Percentiles rank a stretch among this genome's conserved stretches.
phyloP scores from a whole-genome alignment of 345 rosid species.

The Murraya paniculata region DNA sequence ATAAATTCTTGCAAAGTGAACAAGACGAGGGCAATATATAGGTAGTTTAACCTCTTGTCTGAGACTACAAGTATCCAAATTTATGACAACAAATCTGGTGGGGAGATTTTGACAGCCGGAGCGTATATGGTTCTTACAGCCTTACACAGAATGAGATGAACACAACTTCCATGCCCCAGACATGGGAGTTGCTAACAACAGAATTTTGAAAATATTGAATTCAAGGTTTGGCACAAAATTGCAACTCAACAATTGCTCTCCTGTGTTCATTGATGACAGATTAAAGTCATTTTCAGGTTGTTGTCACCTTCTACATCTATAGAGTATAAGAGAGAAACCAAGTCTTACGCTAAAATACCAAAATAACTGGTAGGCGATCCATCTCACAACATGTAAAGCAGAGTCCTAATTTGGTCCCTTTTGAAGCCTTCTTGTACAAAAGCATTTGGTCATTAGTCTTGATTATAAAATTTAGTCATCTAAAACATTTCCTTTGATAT shows the following conservation, averaged over 20 bases:
- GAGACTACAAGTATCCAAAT: not conserved
- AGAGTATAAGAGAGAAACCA: not conserved
- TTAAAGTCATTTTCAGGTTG: constrained; percentile 9
- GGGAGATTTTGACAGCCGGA: not conserved
- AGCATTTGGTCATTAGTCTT: not conserved
- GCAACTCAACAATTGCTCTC: not conserved
- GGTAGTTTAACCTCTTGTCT: not conserved
- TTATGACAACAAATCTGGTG: not conserved
- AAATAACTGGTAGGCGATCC: not conserved
- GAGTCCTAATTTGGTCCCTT: not conserved
- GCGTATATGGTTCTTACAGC: not conserved
- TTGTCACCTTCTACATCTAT: not conserved
- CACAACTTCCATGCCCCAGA: not conserved
- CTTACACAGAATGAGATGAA: not conserved
- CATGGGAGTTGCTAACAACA: not conserved
- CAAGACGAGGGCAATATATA: not conserved
- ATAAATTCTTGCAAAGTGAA: not conserved
- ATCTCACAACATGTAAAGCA: not conserved
- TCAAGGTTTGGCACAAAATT: not conserved
- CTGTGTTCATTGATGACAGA: not conserved
- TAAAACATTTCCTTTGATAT: not conserved
- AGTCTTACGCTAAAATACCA: not conserved
- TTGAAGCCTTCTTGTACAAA: not conserved
- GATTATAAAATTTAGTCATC: not conserved
- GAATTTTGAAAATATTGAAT: not conserved